A percentile compares a stretch with the other conserved stretches of the same genome.
Evolutionary conservation across 345 rosid genomes (phyloP).

Genomic region (Hypericum androsaemum): DNA sequence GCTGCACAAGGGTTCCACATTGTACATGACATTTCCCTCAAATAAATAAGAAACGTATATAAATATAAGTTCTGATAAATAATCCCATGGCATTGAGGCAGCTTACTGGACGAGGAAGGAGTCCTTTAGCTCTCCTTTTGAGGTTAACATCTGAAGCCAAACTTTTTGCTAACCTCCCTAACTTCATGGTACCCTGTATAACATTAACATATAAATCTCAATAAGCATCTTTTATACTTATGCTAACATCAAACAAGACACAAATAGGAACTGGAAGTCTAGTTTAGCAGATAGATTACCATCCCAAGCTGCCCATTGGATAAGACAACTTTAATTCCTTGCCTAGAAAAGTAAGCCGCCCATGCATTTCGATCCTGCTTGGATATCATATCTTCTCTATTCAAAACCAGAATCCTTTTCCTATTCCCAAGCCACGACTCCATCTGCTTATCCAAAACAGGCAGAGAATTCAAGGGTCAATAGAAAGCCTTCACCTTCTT

Average conservation of each 20-base stretch:
- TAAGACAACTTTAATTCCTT: constrained; percentile 65
- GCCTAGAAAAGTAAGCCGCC: constrained; percentile 76
- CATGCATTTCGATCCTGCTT: constrained; percentile 80
- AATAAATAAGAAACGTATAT: background rate
- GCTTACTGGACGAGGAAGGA: constrained; percentile 77
- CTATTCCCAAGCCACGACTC: constrained; percentile 91
- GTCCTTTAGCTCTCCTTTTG: constrained; percentile 75
- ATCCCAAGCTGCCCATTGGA: constrained; percentile 72
- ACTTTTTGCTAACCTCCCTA: constrained; percentile 56
- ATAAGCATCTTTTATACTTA: background rate
- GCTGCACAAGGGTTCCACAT: too few relatives aligned
- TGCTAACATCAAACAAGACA: background rate
- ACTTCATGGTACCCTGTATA: constrained; percentile 73
- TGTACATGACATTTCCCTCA: too few relatives aligned
- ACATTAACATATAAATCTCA: constrained; percentile 8
- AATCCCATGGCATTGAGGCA: background rate
- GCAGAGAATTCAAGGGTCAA: background rate
- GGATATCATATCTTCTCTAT: constrained; percentile 92
- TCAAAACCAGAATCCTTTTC: constrained; percentile 75
- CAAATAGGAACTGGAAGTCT: constrained; percentile 2
- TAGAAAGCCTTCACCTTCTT: too few relatives aligned
- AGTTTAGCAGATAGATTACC: constrained; percentile 30
- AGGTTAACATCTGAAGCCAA: constrained; percentile 69
- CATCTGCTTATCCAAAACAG: constrained; percentile 37
- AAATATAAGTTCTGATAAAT: background rate